These are phyloP conservation scores for Chlamydomonas asymmetrica DNA, from an alignment of 139 green algal genomes.

Conservation along the genomic window DNA sequence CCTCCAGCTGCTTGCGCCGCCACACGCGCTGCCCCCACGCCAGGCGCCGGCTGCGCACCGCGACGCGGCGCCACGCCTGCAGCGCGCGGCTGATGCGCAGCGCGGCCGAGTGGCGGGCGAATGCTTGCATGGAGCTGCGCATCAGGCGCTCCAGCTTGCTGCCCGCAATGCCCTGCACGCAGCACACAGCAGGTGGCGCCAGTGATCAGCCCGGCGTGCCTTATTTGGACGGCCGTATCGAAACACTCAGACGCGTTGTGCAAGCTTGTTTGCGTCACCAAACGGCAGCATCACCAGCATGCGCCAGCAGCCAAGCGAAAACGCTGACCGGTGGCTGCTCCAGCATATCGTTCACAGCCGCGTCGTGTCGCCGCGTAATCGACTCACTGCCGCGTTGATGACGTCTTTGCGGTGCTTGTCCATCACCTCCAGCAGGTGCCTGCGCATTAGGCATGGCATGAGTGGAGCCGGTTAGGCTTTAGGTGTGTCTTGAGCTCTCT, in stretches of 20 bases:
- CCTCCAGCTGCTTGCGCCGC: conserved; percentile 14
- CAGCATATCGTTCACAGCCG: not conserved
- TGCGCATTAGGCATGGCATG: conserved; percentile 17
- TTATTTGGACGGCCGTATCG: not conserved
- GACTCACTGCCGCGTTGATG: conserved; percentile 15
- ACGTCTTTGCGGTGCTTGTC: conserved; percentile 20
- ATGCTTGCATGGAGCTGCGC: not conserved
- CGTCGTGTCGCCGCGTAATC: not conserved
- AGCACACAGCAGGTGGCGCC: not conserved
- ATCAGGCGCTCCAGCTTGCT: conserved; percentile 21
- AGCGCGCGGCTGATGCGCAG: conserved; percentile 19
- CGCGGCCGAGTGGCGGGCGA: not conserved
- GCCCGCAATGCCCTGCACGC: conserved; percentile 22
- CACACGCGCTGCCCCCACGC: conserved; percentile 21
- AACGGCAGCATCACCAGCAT: not conserved
- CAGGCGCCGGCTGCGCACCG: conserved; percentile 22
- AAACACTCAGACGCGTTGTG: not conserved
- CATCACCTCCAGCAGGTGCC: conserved; percentile 22
- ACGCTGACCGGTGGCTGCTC: too few relatives aligned
- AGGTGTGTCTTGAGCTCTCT: not conserved
- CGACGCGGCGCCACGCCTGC: conserved; percentile 19
- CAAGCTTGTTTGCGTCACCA: not conserved
- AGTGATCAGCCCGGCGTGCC: not conserved
- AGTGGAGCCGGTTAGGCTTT: not conserved
- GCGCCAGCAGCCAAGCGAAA: too few relatives aligned